Conservation (phyloP, 2,329 filamentous ascomycete genomes). For the Emydomyces testavorans region DNA sequence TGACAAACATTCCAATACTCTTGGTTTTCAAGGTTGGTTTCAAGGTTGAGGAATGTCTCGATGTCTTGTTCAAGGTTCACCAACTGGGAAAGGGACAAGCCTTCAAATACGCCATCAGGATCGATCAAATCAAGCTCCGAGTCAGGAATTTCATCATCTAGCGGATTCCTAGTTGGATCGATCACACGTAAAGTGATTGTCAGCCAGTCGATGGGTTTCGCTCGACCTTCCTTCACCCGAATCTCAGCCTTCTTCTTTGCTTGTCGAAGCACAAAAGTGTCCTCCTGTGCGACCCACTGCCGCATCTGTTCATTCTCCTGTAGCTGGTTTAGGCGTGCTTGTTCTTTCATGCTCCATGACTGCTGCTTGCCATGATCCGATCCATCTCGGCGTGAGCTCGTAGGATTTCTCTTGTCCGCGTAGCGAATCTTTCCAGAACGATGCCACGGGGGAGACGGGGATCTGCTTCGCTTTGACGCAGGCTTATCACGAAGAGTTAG, state of each 20-base stretch:
- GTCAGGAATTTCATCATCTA: conserved; percentile 73
- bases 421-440: conserved; percentile 31
- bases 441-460: conserved; percentile 34
- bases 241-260: conserved; percentile 97
- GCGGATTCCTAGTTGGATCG: conserved; percentile 63
- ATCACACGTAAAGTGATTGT: conserved; percentile 83
- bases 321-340: conserved; percentile 42
- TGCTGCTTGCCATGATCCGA: conserved; percentile 19
- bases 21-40: conserved; percentile 63
- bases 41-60: conserved; percentile 63
- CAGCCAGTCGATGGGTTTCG: conserved; percentile 85
- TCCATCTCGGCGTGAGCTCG: conserved; percentile 18
- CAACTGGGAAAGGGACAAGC: conserved; percentile 55
- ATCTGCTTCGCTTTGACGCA: conserved; percentile 32
- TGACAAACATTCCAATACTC: conserved; percentile 68
- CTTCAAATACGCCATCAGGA: conserved; percentile 69
- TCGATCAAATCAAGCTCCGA: conserved; percentile 67
- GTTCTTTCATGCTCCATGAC: conserved; percentile 28
- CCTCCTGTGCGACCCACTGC: conserved; percentile 85
- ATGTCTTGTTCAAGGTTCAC: conserved; percentile 73
- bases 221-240: conserved; percentile 78
- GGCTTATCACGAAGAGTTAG: conserved; percentile 25
- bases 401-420: conserved; percentile 21
- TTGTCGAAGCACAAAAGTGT: conserved; percentile 90
- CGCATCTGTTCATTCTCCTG: conserved; percentile 67